Evolutionary conservation across 2,329 filamentous ascomycete genomes (phyloP).

Genomic region (Xylariaceae sp.): DNA sequence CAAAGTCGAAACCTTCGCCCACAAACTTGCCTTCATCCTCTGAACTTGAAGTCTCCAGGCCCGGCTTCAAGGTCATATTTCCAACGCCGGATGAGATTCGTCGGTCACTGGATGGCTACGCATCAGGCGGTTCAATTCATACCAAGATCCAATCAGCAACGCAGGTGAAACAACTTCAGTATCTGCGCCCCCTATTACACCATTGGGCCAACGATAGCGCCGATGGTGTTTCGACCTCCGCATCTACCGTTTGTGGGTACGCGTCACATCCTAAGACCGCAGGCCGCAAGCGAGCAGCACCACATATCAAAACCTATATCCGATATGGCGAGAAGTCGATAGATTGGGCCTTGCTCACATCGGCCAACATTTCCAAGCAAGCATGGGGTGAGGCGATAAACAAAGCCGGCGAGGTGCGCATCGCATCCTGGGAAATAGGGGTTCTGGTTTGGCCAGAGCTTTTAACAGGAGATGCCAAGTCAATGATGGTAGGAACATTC

Average conservation of each 20-base stretch:
- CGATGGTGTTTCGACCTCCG: constrained; percentile 32
- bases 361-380: constrained; percentile 87
- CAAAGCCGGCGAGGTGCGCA: constrained; percentile 55
- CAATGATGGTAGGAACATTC: constrained; percentile 65
- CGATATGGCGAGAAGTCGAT: constrained; percentile 55
- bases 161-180: constrained; percentile 69
- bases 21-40: constrained; percentile 8
- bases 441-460: constrained; percentile 75
- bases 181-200: constrained; percentile 63
- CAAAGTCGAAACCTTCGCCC: constrained; percentile 23
- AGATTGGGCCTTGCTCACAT: constrained; percentile 82
- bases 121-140: constrained; percentile 73
- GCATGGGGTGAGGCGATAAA: constrained; percentile 71
- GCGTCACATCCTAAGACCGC: constrained; percentile 37
- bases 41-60: constrained; percentile 27
- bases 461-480: constrained; percentile 36
- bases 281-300: constrained; percentile 65
- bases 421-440: constrained; percentile 79
- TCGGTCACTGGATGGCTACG: constrained; percentile 70
- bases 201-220: constrained; percentile 66
- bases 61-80: constrained; percentile 68
- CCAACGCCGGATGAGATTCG: constrained; percentile 76
- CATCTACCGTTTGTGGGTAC: not conserved
- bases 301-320: constrained; percentile 87
- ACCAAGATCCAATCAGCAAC: constrained; percentile 66